These are phyloP conservation scores for Pezicula carpinea DNA, from an alignment of 2,329 filamentous ascomycete species.

Conservation along the genomic window DNA sequence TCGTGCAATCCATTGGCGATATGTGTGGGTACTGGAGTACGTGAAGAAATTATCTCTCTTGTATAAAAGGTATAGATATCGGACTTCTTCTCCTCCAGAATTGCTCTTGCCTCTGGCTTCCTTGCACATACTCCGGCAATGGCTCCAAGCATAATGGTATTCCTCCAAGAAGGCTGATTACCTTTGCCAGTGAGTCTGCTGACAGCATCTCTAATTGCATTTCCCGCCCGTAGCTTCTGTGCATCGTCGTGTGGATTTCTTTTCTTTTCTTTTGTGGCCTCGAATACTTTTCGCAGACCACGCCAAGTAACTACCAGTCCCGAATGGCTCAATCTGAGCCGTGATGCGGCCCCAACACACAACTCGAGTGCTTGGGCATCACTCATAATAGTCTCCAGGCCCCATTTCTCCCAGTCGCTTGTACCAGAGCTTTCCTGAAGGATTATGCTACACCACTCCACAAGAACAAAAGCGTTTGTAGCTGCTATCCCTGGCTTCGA, in stretches of 20 bases:
- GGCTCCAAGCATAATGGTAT: conserved; percentile 76
- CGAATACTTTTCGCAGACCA: conserved; percentile 71
- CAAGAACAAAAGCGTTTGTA: conserved; percentile 78
- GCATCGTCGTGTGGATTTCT: conserved; percentile 39
- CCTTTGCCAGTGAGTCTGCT: conserved; percentile 65
- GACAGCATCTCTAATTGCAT: conserved; percentile 48
- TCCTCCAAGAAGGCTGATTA: conserved; percentile 57
- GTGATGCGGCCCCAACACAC: conserved; percentile 63
- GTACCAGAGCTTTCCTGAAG: conserved; percentile 65
- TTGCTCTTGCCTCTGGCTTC: conserved; percentile 55
- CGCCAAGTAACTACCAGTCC: conserved; percentile 75
- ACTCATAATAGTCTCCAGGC: conserved; percentile 60
- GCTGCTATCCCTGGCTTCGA: conserved; percentile 73
- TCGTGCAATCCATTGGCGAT: conserved; percentile 70
- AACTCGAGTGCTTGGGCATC: conserved; percentile 73
- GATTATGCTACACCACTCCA: conserved; percentile 83
- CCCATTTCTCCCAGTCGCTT: conserved; percentile 59
- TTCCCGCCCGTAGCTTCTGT: conserved; percentile 4
- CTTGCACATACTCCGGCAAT: conserved; percentile 83
- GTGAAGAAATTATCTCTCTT: conserved; percentile 79
- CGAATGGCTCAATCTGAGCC: conserved; percentile 62
- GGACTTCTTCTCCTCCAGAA: conserved; percentile 62
- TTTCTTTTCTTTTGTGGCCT: conserved; percentile 45
- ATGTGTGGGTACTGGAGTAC: conserved; percentile 64
- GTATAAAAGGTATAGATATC: conserved; percentile 78